Base-by-base conservation (phyloP, 2,329 filamentous ascomycete species). In the Xylaria sp. region DNA sequence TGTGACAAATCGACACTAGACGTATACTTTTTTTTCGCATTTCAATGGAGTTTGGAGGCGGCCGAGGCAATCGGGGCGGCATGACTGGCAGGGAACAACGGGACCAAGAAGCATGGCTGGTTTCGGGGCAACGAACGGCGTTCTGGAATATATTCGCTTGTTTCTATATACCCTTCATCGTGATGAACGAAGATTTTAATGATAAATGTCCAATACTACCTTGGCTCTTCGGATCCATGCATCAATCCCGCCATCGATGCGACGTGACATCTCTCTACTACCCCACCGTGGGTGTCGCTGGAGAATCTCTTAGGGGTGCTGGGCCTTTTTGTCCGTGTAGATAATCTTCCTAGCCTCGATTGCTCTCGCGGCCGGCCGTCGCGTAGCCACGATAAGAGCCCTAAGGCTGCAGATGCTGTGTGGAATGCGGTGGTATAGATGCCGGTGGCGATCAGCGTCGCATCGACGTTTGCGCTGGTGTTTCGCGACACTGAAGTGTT, bases 1-100 rank as follows among this genome's bases (percentile, higher is more conserved):
- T 74, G 67, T 74, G 61, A 72, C 53, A 40, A 21, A 19, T 44
- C 33, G 37, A n/a, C 25, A 54, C n/a, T n/a, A n/a, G n/a, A 17
- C 2, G 17, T 13, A 56, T 47, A 44, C 33, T 38, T 38, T 15
- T 35, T 56, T 49, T 60, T 62, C 33, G 60, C 65, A 71, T 71
- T 67, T 58, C 57, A 66, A 49, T 40, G 68, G 67, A 67, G 67
- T 70, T 69, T 15, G 48, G 33, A 49, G 44, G 51, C 35, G 44
- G 17, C 29, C 48, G 27, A 33, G 23, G 19, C 27, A 31, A 38
- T 9, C 17, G 11, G 11, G 27, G 11, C 17, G 25, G 51, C 40
- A 58, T 52, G 44, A 46, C 19, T 29, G 10, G 46, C 49, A 27
- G 21, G 55, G 33, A 64, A 31, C 41, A 23, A 49, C 58, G 54